Evolutionary conservation across 108 stramenopile genomes (phyloP), one percentile per base, ranked within the genome.

Genomic region (Stephanodiscus triporus): DNA sequence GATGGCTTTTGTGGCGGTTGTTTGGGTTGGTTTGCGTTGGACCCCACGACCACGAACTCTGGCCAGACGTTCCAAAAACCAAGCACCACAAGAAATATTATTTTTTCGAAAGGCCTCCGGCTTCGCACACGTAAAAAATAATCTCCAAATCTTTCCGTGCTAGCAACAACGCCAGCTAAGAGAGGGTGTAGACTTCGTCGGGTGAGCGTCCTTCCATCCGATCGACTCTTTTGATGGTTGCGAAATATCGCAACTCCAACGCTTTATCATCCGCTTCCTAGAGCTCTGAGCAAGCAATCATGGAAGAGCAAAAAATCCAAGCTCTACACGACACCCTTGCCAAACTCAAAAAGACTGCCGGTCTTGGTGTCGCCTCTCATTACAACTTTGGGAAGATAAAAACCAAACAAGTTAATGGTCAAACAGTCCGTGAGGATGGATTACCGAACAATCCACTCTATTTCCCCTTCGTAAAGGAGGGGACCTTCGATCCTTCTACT

Each of bases 231-330:
- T 45, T 45, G 32, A 16, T 45, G 11, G 43, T 16, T 14, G 2
- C 5, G 32, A 34, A 36, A 36, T 7, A 7, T 6, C 36, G 40
- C 7, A 8, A 7, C 40, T 7, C 40, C 40, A 40, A 40, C 40
- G 40, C 1, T 11, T 8, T 11, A 45, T 45, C 43, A 26, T 54
- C 26, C 53, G 11, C 26, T 54, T 54, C 20, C 23, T 54, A 22
- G 9, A 76, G 26, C 34, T 40, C 72, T 47, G 48, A 58, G 48
- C 17, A 22, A 55, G 26, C 23, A 27, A 78, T 24, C 9, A 95
- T 95, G 94, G 94, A 95, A 81, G 91, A 92, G 77, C 26, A 67
- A 36, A 95, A 95, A 79, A 69, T 92, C 42, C 88, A 90, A 83
- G 85, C 82, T 17, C 77, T 95, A 26, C 89, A 90, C 40, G 94